Evolutionary conservation across 1,284 basidiomycete species (phyloP).

Genomic region (Naganishia cerealis): DNA sequence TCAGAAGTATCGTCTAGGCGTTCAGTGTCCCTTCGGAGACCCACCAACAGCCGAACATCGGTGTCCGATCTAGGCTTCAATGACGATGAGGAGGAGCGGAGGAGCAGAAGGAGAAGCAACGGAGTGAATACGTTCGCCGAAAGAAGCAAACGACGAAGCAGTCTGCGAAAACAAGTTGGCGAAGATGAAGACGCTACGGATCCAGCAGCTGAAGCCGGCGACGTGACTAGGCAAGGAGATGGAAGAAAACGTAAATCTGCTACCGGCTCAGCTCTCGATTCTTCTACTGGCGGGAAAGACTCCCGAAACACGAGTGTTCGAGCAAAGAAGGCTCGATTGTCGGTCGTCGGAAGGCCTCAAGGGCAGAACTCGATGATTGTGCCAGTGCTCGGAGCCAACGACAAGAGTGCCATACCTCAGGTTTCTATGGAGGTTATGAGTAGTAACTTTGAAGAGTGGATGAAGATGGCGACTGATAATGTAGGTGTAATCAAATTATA

Average conservation of each 20-base stretch:
- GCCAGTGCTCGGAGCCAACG: conserved; percentile 13
- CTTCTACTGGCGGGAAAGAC: conserved; percentile 7
- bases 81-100: conserved; percentile 19
- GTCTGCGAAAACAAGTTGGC: conserved; percentile 22
- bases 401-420: conserved; percentile 17
- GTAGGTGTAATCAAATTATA: conserved; percentile 58
- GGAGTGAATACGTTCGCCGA: conserved; percentile 13
- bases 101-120: conserved; percentile 16
- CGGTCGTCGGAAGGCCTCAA: conserved; percentile 19
- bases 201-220: background rate
- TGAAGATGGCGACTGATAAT: conserved; percentile 99
- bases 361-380: conserved; percentile 28
- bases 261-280: background rate
- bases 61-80: conserved; percentile 7
- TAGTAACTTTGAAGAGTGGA: conserved; percentile 96
- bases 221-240: background rate
- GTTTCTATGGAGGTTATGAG: conserved; percentile 70
- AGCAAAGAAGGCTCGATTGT: conserved; percentile 23
- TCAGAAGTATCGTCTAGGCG: conserved; percentile 20
- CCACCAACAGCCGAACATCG: conserved; percentile 3
- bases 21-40: conserved; percentile 8
- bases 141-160: conserved; percentile 21
- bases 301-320: conserved; percentile 18
- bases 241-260: conserved; percentile 13
- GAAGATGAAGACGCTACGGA: conserved; percentile 13